These are phyloP conservation scores for Cercophora sp. DNA, from an alignment of 495 filamentous ascomycete genomes.

Conservation along the genomic window DNA sequence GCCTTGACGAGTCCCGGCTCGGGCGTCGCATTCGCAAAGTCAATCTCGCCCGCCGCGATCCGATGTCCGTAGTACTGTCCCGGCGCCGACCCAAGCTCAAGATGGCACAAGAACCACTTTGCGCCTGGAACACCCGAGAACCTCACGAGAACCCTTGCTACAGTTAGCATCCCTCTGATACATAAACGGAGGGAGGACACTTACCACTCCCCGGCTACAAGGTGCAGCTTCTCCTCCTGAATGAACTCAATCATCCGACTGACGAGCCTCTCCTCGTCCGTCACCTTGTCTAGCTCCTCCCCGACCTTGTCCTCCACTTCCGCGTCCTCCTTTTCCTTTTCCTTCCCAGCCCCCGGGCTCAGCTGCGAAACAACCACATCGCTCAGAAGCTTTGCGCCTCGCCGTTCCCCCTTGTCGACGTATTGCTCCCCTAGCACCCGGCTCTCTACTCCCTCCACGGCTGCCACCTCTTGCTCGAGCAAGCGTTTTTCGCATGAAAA, in stretches of 20 bases:
- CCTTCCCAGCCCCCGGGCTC: neutral
- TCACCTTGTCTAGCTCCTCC: neutral
- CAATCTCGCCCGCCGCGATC: slow-evolving; percentile 36
- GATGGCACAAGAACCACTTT: slow-evolving; percentile 46
- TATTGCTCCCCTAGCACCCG: slow-evolving; percentile 19
- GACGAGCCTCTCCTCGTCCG: slow-evolving; percentile 30
- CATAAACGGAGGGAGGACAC: neutral
- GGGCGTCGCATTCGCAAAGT: slow-evolving; percentile 32
- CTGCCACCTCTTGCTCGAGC: slow-evolving; percentile 35
- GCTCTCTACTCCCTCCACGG: slow-evolving; percentile 29
- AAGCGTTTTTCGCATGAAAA: slow-evolving; percentile 34
- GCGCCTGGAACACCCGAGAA: slow-evolving; percentile 39
- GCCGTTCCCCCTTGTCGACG: slow-evolving; percentile 18
- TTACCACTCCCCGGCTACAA: slow-evolving; percentile 44
- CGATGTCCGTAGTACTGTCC: slow-evolving; percentile 36
- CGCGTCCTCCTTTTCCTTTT: neutral
- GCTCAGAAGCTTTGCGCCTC: neutral
- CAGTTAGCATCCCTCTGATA: neutral
- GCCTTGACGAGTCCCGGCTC: slow-evolving; percentile 33
- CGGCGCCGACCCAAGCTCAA: slow-evolving; percentile 36
- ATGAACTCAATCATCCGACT: slow-evolving; percentile 41
- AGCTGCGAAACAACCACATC: neutral
- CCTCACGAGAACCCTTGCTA: slow-evolving; percentile 35
- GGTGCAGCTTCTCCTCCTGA: slow-evolving; percentile 33
- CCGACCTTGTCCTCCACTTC: neutral